Evolutionary conservation across 2,329 filamentous ascomycete genomes (phyloP).

Genomic region (Ceratocystis cubensis): DNA sequence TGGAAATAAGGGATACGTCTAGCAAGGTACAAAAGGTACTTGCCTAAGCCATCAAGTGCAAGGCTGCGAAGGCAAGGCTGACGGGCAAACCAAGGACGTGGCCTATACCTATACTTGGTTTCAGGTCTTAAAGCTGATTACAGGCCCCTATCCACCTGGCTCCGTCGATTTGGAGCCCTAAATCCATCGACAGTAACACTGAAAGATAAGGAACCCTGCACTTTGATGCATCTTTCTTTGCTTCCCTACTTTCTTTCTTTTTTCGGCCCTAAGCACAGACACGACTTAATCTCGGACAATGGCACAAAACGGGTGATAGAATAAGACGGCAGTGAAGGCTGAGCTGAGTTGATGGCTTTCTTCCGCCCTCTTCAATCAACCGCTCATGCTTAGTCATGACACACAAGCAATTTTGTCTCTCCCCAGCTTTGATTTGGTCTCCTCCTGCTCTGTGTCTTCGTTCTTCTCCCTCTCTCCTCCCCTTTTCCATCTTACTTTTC

Average conservation of each 20-base stretch:
- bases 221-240: background rate
- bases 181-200: background rate
- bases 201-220: background rate
- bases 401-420: too few species aligned
- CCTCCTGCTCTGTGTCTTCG: background rate
- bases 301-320: conserved; percentile 12
- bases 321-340: background rate
- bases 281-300: conserved; percentile 19
- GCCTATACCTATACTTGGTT: background rate
- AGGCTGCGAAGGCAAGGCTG: background rate
- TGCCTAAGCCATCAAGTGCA: background rate
- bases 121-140: background rate
- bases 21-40: background rate
- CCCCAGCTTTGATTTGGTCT: background rate
- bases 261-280: conserved; percentile 12
- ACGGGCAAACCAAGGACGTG: background rate
- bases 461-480: background rate
- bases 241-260: background rate
- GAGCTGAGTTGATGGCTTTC: background rate
- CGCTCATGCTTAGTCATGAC: background rate
- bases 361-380: background rate
- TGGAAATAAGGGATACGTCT: background rate
- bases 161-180: background rate
- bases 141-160: background rate
- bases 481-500: background rate